Base-by-base conservation (phyloP, 768 basidiomycete genomes). In the Paxillus involutus region DNA sequence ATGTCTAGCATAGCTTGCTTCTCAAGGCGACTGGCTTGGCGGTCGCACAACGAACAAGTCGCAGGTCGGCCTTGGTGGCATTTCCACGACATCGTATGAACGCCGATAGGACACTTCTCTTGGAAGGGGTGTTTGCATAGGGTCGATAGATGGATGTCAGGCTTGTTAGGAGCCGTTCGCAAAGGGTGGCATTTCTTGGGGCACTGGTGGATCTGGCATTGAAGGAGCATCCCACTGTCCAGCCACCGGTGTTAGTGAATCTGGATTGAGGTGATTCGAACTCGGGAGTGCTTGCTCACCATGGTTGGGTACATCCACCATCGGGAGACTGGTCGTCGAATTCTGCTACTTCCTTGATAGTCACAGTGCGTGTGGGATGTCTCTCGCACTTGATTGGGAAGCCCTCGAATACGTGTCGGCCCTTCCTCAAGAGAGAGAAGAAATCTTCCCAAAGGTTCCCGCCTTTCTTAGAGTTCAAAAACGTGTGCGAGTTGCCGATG, bases 401-500 rank as follows among this genome's bases (percentile, higher is more conserved):
- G 0, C 88, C 87, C n/a, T 78, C 68, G 53, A 80, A 84, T 8
- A 87, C 58, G 51, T 87, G 77, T 0, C 72, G 67, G 4, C 68
- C 71, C 3, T 65, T 49, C 21, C 64, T 56, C 14, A 88, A 58
- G 48, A 81, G 57, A 1, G 66, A 61, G 48, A 88, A 78, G 6
- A 88, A 72, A 12, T 64, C 62, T 0, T 48, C 61, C 86, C 86
- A 89, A 0, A 85, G 51, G 1, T 71, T 72, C 4, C 66, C 68
- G 1, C 85, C 85, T 56, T 77, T 83, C 32, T 75, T 76, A 7
- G 86, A 73, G 5, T 75, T 71, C 40, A 69, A 64, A 71, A 88
- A 88, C 0, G 88, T 89, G 3, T 80, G 59, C 0, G 78, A 70
- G 59, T 89, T 88, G 7, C 88, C 88, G 21, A 89, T 78, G 67